Base-by-base conservation (phyloP, 768 basidiomycete genomes). In the Mycena vitilis region DNA sequence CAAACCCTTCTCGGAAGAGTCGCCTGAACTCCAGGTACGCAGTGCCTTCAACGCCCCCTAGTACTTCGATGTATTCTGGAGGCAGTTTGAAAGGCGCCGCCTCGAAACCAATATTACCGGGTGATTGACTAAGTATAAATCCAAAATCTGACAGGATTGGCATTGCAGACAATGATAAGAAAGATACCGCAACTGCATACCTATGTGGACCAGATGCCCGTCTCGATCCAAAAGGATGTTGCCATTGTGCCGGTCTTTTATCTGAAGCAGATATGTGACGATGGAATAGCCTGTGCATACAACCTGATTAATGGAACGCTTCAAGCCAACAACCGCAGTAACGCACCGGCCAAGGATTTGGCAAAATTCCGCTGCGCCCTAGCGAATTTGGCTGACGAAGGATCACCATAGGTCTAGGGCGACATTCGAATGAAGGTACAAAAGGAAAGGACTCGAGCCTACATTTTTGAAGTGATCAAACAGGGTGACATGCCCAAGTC, bases 31-130 rank as follows among this genome's bases (percentile, higher is more conserved):
- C 94, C 51, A 85, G 77, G 76, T 92, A 98, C 15, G 92, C 86
- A 25, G 89, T 83, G 36, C 90, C 87, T 58, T 91, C 85, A 48
- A 93, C 81, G 4, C 97, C 97, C 11, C 98, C 98, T 37, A 99
- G 84, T 36, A 99, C 94, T 73, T 99, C 97, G 60, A 99, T 86
- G 79, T 99, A 99, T 79, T 99, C 98, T 60, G 92, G 84, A 10
- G 96, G 91, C 15, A 99, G 81, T 78, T 99, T 99, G 87, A 99
- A 99, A 1, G 98, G 98, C 2, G 98, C 96, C n/a, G 96, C 97
- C 81, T 99, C 98, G 78, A 99, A 99, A 34, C 97, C 94, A 70
- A 99, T 93, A 77, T 97, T 97, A 22, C 97, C 97, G 0, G 98
- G 98, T 1, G 96, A 95, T 78, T 98, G 98, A 49, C 93, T 93